phyloP scores from a whole-genome alignment of 495 filamentous ascomycete species.

The Talaromyces thailandensis region DNA sequence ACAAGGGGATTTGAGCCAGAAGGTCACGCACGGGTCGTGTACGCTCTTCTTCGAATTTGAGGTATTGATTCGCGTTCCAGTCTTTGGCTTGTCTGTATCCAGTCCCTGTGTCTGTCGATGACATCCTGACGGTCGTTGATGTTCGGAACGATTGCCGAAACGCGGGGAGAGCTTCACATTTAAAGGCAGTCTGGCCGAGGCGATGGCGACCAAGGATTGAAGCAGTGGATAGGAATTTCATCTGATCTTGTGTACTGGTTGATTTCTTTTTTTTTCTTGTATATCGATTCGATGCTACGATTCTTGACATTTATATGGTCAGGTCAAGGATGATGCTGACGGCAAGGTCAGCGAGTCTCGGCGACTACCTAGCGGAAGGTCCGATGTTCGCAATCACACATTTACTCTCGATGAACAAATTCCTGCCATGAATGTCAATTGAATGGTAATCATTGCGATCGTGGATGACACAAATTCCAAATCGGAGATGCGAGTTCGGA shows the following conservation, averaged over 20 bases:
- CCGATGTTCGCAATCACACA: neutral
- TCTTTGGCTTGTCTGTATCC: constrained; percentile 15
- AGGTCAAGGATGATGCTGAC: neutral
- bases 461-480: neutral
- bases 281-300: neutral
- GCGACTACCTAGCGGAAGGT: neutral
- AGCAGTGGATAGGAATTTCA: neutral
- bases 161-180: neutral
- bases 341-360: neutral
- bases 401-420: neutral
- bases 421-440: neutral
- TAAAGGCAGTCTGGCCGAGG: neutral
- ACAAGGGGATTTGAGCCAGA: constrained; percentile 24
- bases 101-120: neutral
- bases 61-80: constrained; percentile 40
- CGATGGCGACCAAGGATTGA: neutral
- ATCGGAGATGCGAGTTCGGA: neutral
- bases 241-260: neutral
- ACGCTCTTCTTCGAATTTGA: constrained; percentile 38
- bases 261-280: neutral
- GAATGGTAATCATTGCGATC: neutral
- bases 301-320: neutral
- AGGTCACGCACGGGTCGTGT: constrained; percentile 38
- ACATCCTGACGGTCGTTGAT: neutral
- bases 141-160: neutral